Percentiles rank a stretch among this genome's conserved stretches.
Conservation (phyloP, 2,329 filamentous ascomycete species). For the Penicillium olsonii region DNA sequence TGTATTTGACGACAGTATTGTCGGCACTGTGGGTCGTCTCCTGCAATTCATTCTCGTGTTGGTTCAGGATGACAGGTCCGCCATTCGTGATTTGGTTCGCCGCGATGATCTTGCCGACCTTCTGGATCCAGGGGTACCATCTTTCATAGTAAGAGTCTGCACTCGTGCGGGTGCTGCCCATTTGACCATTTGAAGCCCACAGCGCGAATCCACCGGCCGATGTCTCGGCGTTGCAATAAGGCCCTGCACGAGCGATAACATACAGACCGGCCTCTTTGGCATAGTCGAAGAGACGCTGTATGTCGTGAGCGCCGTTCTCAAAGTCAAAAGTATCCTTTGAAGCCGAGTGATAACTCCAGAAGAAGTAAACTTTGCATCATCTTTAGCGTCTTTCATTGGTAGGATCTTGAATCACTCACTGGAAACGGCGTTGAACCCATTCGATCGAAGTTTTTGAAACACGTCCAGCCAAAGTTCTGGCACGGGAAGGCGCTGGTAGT, state of each 20-base stretch:
- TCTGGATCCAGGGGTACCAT: conserved; percentile 52
- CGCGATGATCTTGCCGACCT: conserved; percentile 51
- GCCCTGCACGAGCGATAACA: conserved; percentile 54
- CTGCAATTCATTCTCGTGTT: conserved; percentile 58
- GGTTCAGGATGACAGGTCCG: conserved; percentile 54
- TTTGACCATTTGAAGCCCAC: conserved; percentile 51
- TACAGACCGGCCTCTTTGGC: conserved; percentile 56
- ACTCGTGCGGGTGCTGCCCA: conserved; percentile 46
- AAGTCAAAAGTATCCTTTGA: conserved; percentile 48
- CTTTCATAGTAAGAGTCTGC: conserved; percentile 47
- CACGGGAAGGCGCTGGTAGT: conserved; percentile 56
- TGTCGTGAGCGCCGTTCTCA: conserved; percentile 52
- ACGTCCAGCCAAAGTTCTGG: conserved; percentile 58
- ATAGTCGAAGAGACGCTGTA: conserved; percentile 53
- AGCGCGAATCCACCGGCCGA: conserved; percentile 50
- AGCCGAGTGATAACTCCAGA: conserved; percentile 34
- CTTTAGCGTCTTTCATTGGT: background rate
- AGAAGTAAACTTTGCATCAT: conserved; percentile 28
- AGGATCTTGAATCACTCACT: conserved; percentile 26
- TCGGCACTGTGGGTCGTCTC: conserved; percentile 46
- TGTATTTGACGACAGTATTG: conserved; percentile 53
- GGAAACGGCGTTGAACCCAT: conserved; percentile 55
- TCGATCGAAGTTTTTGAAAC: conserved; percentile 57
- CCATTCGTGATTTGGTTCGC: conserved; percentile 54
- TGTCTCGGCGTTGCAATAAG: conserved; percentile 56